These are phyloP conservation scores for Myriangium duriaei DNA, from an alignment of 2,329 filamentous ascomycete genomes.

Conservation along the genomic window DNA sequence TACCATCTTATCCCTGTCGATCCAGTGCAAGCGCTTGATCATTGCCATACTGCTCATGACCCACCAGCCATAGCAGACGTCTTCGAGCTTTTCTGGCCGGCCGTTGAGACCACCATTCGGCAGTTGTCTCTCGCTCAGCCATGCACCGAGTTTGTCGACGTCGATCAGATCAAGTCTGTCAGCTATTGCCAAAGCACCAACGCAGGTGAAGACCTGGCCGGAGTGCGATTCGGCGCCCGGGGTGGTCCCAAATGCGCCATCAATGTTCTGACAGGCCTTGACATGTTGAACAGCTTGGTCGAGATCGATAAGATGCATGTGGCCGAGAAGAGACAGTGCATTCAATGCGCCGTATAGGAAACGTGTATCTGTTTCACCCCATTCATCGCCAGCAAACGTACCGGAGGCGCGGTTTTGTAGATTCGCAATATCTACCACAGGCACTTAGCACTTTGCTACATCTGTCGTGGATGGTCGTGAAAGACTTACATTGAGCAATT, in stretches of 20 bases:
- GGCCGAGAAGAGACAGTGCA: slow-evolving; percentile 69
- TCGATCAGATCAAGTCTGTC: slow-evolving; percentile 71
- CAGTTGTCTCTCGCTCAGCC: slow-evolving; percentile 88
- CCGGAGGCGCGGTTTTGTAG: slow-evolving; percentile 73
- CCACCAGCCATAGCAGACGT: slow-evolving; percentile 99
- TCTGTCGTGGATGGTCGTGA: not conserved
- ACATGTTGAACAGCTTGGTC: slow-evolving; percentile 70
- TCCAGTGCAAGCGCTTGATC: slow-evolving; percentile 81
- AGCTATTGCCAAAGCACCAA: slow-evolving; percentile 76
- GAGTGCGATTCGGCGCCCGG: slow-evolving; percentile 91
- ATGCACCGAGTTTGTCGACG: slow-evolving; percentile 63
- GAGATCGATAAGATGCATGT: slow-evolving; percentile 63
- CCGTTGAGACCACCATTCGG: slow-evolving; percentile 84
- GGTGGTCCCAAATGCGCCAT: slow-evolving; percentile 81
- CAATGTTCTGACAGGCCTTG: slow-evolving; percentile 76
- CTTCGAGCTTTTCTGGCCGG: slow-evolving; percentile 85
- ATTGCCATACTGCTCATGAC: slow-evolving; percentile 85
- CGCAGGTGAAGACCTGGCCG: slow-evolving; percentile 89
- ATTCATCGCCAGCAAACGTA: slow-evolving; percentile 87
- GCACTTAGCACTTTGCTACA: slow-evolving; percentile 4
- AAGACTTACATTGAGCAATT: slow-evolving; percentile 62
- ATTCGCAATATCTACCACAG: slow-evolving; percentile 53
- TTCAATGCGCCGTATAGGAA: slow-evolving; percentile 89
- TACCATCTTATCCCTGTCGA: slow-evolving; percentile 68
- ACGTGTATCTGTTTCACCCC: slow-evolving; percentile 90